Evolutionary conservation across 306 rosid genomes (phyloP), one percentile per base, ranked within the genome.

Genomic region (Astragalus glycyphyllos): DNA sequence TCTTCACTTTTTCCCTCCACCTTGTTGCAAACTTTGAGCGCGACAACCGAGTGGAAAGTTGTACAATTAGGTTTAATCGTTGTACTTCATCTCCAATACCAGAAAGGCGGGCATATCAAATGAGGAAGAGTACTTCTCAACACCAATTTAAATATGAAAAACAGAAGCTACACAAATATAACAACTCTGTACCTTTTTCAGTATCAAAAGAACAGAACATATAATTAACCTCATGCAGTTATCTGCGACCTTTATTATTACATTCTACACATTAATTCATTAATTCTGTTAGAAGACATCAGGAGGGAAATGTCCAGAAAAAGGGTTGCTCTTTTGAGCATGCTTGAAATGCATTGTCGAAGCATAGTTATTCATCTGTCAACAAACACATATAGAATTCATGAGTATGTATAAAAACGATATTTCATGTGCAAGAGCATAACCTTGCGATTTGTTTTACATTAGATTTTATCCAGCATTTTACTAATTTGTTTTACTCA

Each of bases 271-370:
- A n/a, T n/a, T n/a, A n/a, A n/a, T n/a, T n/a, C 23, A 44, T 42
- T 26, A n/a, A 70, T 63, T 63, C 14, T 10, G 11, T 85, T 87
- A 93, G 84, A 87, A 93, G 76, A 93, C 70, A 73, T 93, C 98
- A 0, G 96, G 98, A 59, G 90, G 92, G 81, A 83, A 94, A 45
- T 82, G 89, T 11, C 98, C 96, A 1, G 88, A 83, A 66, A 90
- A 81, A 20, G 89, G 81, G 82, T 80, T 89, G 89, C 84, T 75
- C 73, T 88, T 94, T 70, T 86, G 90, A 57, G 98, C 90, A 79
- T 90, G 98, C 87, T 86, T 90, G 88, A 94, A 80, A 83, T 90
- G 96, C 94, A 94, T 88, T 61, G 89, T 78, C 90, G 90, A 69
- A 20, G 95, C 90, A 80, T 94, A 90, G 74, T 90, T 94, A 76